Evolutionary conservation across 2,329 filamentous ascomycete genomes (phyloP).

Genomic region (Verticillium nubilum): DNA sequence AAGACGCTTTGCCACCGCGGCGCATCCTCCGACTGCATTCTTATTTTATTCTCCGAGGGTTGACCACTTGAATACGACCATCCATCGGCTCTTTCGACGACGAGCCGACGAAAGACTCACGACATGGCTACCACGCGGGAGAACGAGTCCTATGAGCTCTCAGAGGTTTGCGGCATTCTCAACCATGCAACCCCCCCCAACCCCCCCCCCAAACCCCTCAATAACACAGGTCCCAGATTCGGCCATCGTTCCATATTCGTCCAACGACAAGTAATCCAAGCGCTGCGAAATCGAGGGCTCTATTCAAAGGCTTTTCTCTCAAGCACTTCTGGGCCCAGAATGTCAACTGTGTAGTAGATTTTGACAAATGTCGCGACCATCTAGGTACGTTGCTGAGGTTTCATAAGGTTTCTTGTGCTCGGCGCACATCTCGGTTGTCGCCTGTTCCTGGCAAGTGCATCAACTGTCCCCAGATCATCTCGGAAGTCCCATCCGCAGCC

Average conservation of each 20-base stretch:
- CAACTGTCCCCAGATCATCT: neutral
- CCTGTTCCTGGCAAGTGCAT: neutral
- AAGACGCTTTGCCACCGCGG: neutral
- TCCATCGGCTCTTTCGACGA: neutral
- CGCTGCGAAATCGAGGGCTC: neutral
- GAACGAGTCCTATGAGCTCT: neutral
- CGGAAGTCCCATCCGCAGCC: conserved; percentile 2
- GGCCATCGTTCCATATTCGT: neutral
- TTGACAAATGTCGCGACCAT: conserved; percentile 47
- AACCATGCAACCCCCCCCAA: neutral
- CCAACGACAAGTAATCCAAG: neutral
- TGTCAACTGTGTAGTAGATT: conserved; percentile 42
- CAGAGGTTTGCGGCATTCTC: neutral
- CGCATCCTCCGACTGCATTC: neutral
- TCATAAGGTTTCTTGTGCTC: neutral
- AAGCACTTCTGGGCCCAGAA: conserved; percentile 40
- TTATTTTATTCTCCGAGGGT: conserved; percentile 2
- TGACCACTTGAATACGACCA: neutral
- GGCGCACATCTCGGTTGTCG: neutral
- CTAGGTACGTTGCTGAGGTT: conserved; percentile 33
- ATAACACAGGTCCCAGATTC: neutral
- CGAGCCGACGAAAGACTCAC: neutral
- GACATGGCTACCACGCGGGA: neutral
- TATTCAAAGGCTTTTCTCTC: neutral
- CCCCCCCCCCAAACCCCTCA: neutral